A percentile compares a stretch with the other conserved stretches of the same genome.
phyloP scores from a whole-genome alignment of 805 yeast genomes.

The Candida mattraensis region DNA sequence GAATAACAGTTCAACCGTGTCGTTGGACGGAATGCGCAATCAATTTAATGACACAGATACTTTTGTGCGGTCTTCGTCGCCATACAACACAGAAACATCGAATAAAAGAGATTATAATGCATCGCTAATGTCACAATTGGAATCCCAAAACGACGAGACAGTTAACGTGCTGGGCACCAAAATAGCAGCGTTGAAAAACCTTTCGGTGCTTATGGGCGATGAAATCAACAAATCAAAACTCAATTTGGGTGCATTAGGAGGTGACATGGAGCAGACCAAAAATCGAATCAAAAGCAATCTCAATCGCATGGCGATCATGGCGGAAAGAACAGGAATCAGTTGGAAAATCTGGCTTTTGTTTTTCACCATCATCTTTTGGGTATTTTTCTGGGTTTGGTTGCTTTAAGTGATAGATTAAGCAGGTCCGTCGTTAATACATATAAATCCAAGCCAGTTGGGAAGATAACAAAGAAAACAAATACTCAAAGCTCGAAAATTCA shows the following conservation, averaged over 20 bases:
- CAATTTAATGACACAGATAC: slow-evolving; percentile 8
- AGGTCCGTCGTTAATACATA: too few species aligned
- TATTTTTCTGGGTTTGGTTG: slow-evolving; percentile 45
- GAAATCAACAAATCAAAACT: slow-evolving; percentile 47
- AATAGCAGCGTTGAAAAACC: slow-evolving; percentile 52
- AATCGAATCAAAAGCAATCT: slow-evolving; percentile 51
- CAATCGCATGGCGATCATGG: slow-evolving; percentile 60
- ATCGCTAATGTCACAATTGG: slow-evolving; percentile 55
- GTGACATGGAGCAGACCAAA: slow-evolving; percentile 35
- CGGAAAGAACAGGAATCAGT: slow-evolving; percentile 61
- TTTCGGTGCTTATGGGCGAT: slow-evolving; percentile 60
- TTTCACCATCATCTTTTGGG: slow-evolving; percentile 42
- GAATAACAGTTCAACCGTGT: slow-evolving; percentile 12
- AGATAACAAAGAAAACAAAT: neutral
- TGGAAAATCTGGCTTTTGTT: slow-evolving; percentile 60
- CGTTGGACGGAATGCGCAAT: slow-evolving; percentile 13
- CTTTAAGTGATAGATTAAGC: slow-evolving; percentile 18
- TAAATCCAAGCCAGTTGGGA: too few species aligned
- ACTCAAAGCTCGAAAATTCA: neutral
- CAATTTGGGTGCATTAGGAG: slow-evolving; percentile 26
- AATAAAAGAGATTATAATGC: slow-evolving; percentile 46
- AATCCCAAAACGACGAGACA: slow-evolving; percentile 65
- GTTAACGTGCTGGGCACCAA: slow-evolving; percentile 53
- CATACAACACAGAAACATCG: slow-evolving; percentile 36
- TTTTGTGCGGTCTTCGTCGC: slow-evolving; percentile 37